Percentiles rank a stretch among this genome's conserved stretches.
Evolutionary conservation across 1,139 yeast genomes (phyloP).

Genomic region (Saccharomyces pastorianus): DNA sequence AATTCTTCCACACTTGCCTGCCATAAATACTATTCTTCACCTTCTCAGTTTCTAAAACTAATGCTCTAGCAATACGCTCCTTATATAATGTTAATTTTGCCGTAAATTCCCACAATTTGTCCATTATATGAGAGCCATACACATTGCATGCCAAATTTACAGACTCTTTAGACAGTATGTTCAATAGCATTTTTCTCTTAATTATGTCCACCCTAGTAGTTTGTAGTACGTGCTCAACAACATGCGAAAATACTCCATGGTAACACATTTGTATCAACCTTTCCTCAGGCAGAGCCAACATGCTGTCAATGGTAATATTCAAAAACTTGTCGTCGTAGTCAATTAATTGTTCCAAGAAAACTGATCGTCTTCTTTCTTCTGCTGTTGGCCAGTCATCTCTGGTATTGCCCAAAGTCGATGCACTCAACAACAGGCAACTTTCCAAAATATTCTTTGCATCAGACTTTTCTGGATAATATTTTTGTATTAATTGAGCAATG

Average conservation of each 20-base stretch:
- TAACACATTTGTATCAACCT: constrained; percentile 62
- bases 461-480: constrained; percentile 48
- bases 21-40: constrained; percentile 86
- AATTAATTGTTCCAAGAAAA: constrained; percentile 64
- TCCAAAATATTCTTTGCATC: constrained; percentile 48
- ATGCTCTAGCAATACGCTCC: constrained; percentile 71
- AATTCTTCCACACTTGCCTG: constrained; percentile 87
- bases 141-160: constrained; percentile 71
- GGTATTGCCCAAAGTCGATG: constrained; percentile 73
- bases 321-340: constrained; percentile 56
- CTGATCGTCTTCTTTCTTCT: constrained; percentile 73
- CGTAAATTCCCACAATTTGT: constrained; percentile 74
- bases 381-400: constrained; percentile 89
- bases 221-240: constrained; percentile 55
- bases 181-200: constrained; percentile 60
- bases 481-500: constrained; percentile 50
- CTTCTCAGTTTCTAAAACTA: constrained; percentile 51
- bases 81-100: constrained; percentile 73
- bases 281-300: constrained; percentile 51
- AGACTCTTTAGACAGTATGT: constrained; percentile 48
- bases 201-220: constrained; percentile 46
- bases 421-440: constrained; percentile 52
- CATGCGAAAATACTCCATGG: constrained; percentile 87
- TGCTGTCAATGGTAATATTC: constrained; percentile 49
- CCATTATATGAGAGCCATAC: constrained; percentile 87